phyloP scores from a whole-genome alignment of 495 filamentous ascomycete species.

The Daldinia vernicosa region DNA sequence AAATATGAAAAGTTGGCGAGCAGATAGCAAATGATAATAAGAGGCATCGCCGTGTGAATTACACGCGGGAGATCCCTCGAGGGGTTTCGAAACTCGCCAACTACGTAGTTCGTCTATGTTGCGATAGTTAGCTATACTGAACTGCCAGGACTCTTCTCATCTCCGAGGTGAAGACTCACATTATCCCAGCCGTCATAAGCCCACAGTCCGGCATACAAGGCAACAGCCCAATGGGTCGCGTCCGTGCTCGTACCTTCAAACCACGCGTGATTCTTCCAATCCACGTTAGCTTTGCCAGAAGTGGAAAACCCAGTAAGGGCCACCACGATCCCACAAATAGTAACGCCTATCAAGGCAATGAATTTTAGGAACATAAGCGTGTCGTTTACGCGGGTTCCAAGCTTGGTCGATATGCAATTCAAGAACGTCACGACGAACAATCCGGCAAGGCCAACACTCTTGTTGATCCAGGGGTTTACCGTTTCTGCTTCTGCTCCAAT shows the following conservation, averaged over 20 bases:
- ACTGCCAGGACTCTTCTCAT: background rate
- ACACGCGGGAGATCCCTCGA: slow-evolving; percentile 89
- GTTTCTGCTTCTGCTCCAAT: slow-evolving; percentile 82
- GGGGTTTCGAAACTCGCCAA: slow-evolving; percentile 93
- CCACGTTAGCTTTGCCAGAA: slow-evolving; percentile 75
- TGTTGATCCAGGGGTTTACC: slow-evolving; percentile 87
- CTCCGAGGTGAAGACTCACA: slow-evolving; percentile 60
- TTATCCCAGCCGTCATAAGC: slow-evolving; percentile 99
- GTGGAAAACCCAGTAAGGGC: slow-evolving; percentile 84
- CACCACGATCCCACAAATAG: slow-evolving; percentile 88
- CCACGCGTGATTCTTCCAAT: slow-evolving; percentile 90
- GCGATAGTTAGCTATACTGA: slow-evolving; percentile 25
- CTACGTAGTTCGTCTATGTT: slow-evolving; percentile 90
- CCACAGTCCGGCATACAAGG: slow-evolving; percentile 95
- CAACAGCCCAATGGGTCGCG: slow-evolving; percentile 85
- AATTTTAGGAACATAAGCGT: slow-evolving; percentile 98
- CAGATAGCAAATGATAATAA: slow-evolving; percentile 90
- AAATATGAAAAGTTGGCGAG: slow-evolving; percentile 93
- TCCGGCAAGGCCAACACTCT: slow-evolving; percentile 82
- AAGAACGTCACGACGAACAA: slow-evolving; percentile 78
- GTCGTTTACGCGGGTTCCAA: slow-evolving; percentile 86
- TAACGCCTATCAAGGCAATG: slow-evolving; percentile 84
- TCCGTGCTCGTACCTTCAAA: slow-evolving; percentile 86
- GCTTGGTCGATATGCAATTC: slow-evolving; percentile 88
- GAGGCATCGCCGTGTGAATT: slow-evolving; percentile 95